phyloP scores from a whole-genome alignment of 768 basidiomycete genomes.

The Mycena galericulata region DNA sequence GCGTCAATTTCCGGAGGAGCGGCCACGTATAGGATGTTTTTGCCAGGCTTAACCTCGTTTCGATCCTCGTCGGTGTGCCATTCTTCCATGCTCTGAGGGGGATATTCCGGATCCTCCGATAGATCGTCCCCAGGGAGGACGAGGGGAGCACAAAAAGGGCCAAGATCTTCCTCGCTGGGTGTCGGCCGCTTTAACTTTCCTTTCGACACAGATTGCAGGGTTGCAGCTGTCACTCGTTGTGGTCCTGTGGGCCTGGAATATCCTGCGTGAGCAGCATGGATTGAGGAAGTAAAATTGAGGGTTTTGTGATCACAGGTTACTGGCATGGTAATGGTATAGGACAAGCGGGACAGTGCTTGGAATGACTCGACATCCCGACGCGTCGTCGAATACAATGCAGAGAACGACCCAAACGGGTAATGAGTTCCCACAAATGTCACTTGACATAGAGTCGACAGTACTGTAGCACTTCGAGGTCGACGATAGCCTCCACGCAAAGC shows the following conservation, averaged over 20 bases:
- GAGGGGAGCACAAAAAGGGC: conserved; percentile 47
- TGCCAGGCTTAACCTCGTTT: conserved; percentile 44
- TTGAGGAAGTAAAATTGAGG: conserved; percentile 30
- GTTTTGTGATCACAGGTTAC: conserved; percentile 22
- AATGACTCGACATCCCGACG: neutral
- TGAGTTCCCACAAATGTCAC: no score
- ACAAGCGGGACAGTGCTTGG: neutral
- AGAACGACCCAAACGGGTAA: no score
- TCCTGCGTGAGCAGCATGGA: conserved; percentile 20
- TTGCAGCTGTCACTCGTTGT: conserved; percentile 32
- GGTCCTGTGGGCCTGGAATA: conserved; percentile 26
- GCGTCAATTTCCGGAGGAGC: conserved; percentile 43
- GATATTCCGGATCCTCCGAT: conserved; percentile 47
- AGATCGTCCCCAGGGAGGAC: conserved; percentile 50
- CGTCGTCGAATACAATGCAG: neutral
- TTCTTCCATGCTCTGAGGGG: conserved; percentile 47
- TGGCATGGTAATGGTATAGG: neutral
- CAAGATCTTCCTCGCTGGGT: conserved; percentile 15
- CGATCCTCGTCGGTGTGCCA: conserved; percentile 47
- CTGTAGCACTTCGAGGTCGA: no score
- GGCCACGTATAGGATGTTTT: conserved; percentile 47
- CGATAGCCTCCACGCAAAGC: neutral
- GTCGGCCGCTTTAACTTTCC: conserved; percentile 13
- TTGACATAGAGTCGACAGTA: no score
- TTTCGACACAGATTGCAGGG: conserved; percentile 11